These are phyloP conservation scores for Sarcocystis neurona DNA, from an alignment of 169 alveolate genomes.

Conservation along the genomic window DNA sequence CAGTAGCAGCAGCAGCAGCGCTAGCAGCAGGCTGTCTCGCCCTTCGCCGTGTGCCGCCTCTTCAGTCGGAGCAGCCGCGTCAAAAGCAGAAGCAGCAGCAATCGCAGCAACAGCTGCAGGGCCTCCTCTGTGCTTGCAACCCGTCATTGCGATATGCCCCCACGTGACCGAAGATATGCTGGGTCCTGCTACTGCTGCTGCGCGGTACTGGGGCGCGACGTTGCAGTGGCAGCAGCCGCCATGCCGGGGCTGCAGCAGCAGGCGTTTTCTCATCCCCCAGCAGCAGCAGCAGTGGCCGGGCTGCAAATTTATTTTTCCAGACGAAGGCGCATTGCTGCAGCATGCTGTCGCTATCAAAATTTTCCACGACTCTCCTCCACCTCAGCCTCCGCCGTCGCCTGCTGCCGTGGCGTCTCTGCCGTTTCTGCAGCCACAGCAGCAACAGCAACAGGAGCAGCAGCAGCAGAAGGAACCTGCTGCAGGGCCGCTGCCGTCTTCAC, in stretches of 20 bases:
- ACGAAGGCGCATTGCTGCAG: neutral
- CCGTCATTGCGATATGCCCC: neutral
- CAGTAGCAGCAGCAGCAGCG: neutral
- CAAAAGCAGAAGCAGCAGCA: neutral
- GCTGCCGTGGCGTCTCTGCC: too few relatives aligned
- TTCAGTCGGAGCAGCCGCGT: neutral
- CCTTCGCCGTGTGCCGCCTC: neutral
- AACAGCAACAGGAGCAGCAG: too few relatives aligned
- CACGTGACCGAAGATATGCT: neutral
- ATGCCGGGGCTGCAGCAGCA: too few relatives aligned
- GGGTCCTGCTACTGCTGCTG: neutral
- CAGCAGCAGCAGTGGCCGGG: neutral
- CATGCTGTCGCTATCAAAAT: neutral
- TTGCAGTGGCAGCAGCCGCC: neutral
- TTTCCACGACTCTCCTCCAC: too few relatives aligned
- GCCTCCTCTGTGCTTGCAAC: neutral
- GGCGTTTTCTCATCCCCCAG: too few relatives aligned
- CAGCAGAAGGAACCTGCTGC: neutral
- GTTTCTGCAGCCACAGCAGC: too few relatives aligned
- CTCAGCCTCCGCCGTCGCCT: too few relatives aligned
- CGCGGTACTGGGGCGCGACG: neutral
- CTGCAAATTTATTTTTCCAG: neutral
- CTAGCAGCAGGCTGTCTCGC: too few relatives aligned
- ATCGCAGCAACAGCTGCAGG: neutral
- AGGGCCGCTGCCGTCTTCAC: neutral